Evolutionary conservation across 495 filamentous ascomycete species (phyloP).

Genomic region (Penicillium canariense): DNA sequence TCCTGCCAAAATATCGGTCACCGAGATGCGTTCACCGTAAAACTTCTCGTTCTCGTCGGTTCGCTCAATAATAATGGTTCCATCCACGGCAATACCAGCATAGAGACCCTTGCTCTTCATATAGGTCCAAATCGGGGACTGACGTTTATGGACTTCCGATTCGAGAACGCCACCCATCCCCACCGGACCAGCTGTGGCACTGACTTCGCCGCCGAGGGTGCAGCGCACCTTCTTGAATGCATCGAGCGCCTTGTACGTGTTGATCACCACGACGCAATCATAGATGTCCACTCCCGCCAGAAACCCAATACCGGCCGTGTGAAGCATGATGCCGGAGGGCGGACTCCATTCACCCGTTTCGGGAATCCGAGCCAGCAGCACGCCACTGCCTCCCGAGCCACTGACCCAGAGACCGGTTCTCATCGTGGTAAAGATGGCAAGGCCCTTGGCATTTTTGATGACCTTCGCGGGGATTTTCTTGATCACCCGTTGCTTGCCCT

Average conservation of each 20-base stretch:
- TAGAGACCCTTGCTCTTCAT: conserved; percentile 85
- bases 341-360: conserved; percentile 86
- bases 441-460: conserved; percentile 77
- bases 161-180: conserved; percentile 71
- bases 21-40: conserved; percentile 69
- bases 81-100: conserved; percentile 77
- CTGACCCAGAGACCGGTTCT: conserved; percentile 88
- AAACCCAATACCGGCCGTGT: conserved; percentile 85
- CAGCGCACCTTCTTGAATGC: conserved; percentile 74
- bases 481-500: conserved; percentile 64
- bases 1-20: conserved; percentile 78
- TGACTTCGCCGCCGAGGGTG: conserved; percentile 77
- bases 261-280: conserved; percentile 89
- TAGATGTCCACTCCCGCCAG: conserved; percentile 89
- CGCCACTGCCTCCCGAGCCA: conserved; percentile 76
- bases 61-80: conserved; percentile 80
- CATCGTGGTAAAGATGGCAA: conserved; percentile 93
- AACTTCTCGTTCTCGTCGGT: conserved; percentile 88
- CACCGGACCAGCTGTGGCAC: conserved; percentile 75
- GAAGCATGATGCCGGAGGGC: conserved; percentile 81
- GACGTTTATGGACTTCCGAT: conserved; percentile 65
- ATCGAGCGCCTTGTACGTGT: conserved; percentile 74
- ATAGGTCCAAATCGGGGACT: conserved; percentile 80
- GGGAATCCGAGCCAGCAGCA: conserved; percentile 70
- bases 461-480: conserved; percentile 84